These are phyloP conservation scores for Ophiobolus disseminans DNA, from an alignment of 2,329 filamentous ascomycete genomes.

Conservation along the genomic window DNA sequence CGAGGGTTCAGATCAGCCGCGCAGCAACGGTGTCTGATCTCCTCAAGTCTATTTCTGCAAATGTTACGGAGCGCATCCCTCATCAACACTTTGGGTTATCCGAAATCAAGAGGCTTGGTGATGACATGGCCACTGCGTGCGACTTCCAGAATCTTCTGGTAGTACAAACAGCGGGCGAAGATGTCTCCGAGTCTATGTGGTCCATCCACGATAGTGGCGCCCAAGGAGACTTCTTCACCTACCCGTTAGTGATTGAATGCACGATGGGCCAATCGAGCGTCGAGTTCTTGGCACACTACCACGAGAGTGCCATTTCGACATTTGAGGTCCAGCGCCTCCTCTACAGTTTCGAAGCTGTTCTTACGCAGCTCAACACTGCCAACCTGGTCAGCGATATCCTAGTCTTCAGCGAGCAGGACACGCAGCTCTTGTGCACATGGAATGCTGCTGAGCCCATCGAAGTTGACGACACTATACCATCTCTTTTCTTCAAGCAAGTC, in stretches of 20 bases:
- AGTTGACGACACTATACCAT: constrained; percentile 35
- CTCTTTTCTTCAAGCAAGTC: constrained; percentile 32
- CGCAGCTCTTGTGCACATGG: constrained; percentile 30
- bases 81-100: constrained; percentile 49
- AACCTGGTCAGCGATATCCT: constrained; percentile 29
- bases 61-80: constrained; percentile 38
- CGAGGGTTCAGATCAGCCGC: constrained; percentile 40
- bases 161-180: constrained; percentile 52
- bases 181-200: constrained; percentile 36
- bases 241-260: constrained; percentile 42
- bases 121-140: constrained; percentile 63
- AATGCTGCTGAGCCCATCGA: constrained; percentile 28
- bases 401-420: constrained; percentile 38
- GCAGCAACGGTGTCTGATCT: constrained; percentile 32
- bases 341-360: constrained; percentile 37
- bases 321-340: constrained; percentile 41
- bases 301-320: constrained; percentile 34
- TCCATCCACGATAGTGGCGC: constrained; percentile 34
- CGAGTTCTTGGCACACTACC: constrained; percentile 36
- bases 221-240: constrained; percentile 44
- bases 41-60: constrained; percentile 27
- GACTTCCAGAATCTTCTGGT: constrained; percentile 64
- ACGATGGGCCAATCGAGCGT: constrained; percentile 26
- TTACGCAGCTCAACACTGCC: constrained; percentile 33
- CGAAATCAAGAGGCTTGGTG: constrained; percentile 52